Percentiles rank a stretch among this genome's conserved stretches.
phyloP scores from a whole-genome alignment of 495 filamentous ascomycete genomes.

The Neurospora tetrasperma region DNA sequence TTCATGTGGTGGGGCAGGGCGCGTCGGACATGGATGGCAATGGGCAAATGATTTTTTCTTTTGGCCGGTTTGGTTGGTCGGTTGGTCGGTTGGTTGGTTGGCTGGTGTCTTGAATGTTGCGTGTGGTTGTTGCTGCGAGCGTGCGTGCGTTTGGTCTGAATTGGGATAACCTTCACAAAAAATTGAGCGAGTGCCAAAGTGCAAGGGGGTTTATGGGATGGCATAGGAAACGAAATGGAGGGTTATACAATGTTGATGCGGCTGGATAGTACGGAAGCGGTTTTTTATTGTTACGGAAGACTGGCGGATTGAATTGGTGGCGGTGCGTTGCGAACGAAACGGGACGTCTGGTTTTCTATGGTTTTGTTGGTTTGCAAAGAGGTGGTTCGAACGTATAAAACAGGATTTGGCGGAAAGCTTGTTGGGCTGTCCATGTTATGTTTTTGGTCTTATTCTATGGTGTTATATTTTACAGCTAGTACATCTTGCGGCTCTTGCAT shows the following conservation, averaged over 20 bases:
- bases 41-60: constrained; percentile 3
- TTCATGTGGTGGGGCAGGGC: not conserved
- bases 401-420: not conserved
- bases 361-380: not conserved
- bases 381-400: not conserved
- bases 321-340: not conserved
- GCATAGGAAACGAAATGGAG: not conserved
- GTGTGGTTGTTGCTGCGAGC: constrained; percentile 3
- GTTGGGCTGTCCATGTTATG: not conserved
- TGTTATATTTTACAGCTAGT: not conserved
- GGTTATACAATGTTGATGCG: not conserved
- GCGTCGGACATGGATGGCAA: not conserved
- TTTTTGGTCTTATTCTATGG: not conserved
- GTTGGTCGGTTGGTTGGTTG: not conserved
- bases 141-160: not conserved
- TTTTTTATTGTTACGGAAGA: not conserved
- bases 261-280: not conserved
- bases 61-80: constrained; percentile 3
- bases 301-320: not conserved
- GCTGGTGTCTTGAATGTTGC: constrained; percentile 2
- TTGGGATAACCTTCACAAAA: not conserved
- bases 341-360: not conserved
- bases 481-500: not conserved
- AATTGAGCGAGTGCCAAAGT: not conserved
- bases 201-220: not conserved